Base-by-base conservation (phyloP, 179 eudicot species). In the Nepenthes alata region DNA sequence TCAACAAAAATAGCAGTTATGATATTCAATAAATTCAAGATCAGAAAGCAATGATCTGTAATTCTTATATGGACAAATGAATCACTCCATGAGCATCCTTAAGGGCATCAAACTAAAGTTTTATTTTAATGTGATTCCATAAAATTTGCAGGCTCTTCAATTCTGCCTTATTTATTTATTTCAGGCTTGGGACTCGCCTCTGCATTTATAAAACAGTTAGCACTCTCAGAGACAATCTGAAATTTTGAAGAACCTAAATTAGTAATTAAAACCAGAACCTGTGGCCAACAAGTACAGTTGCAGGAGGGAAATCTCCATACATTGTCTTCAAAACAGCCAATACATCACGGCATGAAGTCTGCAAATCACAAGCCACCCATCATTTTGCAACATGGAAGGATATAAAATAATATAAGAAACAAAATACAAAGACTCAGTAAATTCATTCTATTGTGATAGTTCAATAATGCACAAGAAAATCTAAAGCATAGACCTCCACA, bases 261-360 rank as follows among this genome's bases (percentile, higher is more conserved):
- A 50, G n/a, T 13, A 11, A 50, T 11, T 35, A 12, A 16, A 34
- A 6, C 4, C 11, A 8, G 54, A 70, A 91, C 97, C 97, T 91
- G 85, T 91, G 98, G 74, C 98, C 98, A 77, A 89, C 75, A 12
- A 91, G 87, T 71, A 91, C 83, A 70, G 89, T 80, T 51, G 98
- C 98, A 57, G 96, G 96, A 67, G 89, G 89, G 72, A 90, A 84
- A 71, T 89, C 94, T 56, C 86, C 98, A 67, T 84, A 91, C 86
- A 89, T 72, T 57, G 82, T 72, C 85, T 89, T 86, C 76, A 89
- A 62, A 70, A 89, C 89, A 74, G 89, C 86, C 63, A 84, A 56
- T 53, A 91, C 96, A 68, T 91, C 98, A 55, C 63, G 64, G 74
- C 91, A 84, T 52, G 86, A 58, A 71, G 85, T 86, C 98, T 91